Percentiles rank a stretch among this genome's conserved stretches.
Evolutionary conservation across 1,284 basidiomycete species (phyloP).

Genomic region (Ganoderma sinense): DNA sequence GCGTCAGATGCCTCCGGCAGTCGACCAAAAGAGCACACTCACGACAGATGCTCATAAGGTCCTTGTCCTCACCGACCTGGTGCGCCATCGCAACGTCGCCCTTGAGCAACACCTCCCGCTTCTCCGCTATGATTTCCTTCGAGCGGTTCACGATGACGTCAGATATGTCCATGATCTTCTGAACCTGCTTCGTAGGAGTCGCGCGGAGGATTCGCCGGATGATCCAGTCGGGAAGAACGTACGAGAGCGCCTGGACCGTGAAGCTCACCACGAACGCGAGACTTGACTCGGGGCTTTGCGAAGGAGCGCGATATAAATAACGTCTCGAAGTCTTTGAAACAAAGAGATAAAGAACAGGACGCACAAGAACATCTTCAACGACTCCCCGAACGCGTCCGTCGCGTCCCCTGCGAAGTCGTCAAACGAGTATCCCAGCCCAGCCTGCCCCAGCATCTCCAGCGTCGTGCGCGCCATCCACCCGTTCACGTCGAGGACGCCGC

Average conservation of each 20-base stretch:
- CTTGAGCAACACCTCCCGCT: slow-evolving; percentile 25
- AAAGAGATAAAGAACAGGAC: slow-evolving; percentile 1
- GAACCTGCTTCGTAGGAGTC: neutral
- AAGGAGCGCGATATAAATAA: neutral
- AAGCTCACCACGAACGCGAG: neutral
- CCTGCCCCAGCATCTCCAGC: slow-evolving; percentile 21
- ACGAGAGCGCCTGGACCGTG: neutral
- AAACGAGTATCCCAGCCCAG: slow-evolving; percentile 20
- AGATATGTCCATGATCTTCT: slow-evolving; percentile 12
- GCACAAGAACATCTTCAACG: slow-evolving; percentile 35
- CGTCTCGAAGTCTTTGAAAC: no score
- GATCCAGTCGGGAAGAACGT: neutral
- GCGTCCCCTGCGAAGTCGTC: slow-evolving; percentile 14
- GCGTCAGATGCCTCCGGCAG: neutral
- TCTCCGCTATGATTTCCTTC: slow-evolving; percentile 20
- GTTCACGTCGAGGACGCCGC: slow-evolving; percentile 9
- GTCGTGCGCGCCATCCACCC: slow-evolving; percentile 18
- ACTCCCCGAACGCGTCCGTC: slow-evolving; percentile 28
- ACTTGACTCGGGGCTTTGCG: neutral
- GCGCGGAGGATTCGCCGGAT: neutral
- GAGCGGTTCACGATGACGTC: slow-evolving; percentile 20
- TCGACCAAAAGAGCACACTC: slow-evolving; percentile 2
- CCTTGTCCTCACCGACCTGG: slow-evolving; percentile 34
- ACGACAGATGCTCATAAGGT: slow-evolving; percentile 41
- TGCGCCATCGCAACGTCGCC: slow-evolving; percentile 33